Conservation (phyloP, 225 moss, liverwort and hornwort genomes). For the Lunularia cruciata region DNA sequence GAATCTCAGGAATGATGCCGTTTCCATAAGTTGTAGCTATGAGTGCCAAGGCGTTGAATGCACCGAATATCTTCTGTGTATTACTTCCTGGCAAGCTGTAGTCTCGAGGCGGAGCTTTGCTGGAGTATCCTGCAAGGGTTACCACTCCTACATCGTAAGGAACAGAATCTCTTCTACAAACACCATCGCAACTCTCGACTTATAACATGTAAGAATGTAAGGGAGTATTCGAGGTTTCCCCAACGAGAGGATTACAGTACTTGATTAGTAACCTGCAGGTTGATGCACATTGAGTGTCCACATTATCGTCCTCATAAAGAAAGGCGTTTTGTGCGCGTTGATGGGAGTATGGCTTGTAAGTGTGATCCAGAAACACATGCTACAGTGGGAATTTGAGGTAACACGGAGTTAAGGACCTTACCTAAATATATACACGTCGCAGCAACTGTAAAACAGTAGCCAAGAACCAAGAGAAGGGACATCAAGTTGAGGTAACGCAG, state of each 20-base stretch:
- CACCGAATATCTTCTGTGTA: slow-evolving; percentile 18
- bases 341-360: no score
- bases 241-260: no score
- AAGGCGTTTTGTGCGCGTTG: no score
- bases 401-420: neutral
- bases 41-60: slow-evolving; percentile 17
- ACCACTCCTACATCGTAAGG: neutral
- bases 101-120: slow-evolving; percentile 10
- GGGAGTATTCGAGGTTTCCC: no score
- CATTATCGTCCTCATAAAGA: no score
- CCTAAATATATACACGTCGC: slow-evolving; percentile 16
- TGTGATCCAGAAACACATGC: no score
- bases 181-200: no score
- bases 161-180: no score
- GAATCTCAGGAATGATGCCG: slow-evolving; percentile 25
- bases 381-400: no score
- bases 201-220: no score
- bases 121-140: neutral
- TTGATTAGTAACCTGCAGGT: no score
- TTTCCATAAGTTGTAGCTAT: slow-evolving; percentile 21
- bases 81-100: slow-evolving; percentile 20
- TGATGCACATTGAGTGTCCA: no score
- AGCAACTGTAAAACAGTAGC: neutral
- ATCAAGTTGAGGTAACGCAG: slow-evolving; percentile 19
- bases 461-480: neutral